These are phyloP conservation scores for Chimonanthus salicifolius DNA, from an alignment of 164 flowering plant genomes.

Conservation along the genomic window DNA sequence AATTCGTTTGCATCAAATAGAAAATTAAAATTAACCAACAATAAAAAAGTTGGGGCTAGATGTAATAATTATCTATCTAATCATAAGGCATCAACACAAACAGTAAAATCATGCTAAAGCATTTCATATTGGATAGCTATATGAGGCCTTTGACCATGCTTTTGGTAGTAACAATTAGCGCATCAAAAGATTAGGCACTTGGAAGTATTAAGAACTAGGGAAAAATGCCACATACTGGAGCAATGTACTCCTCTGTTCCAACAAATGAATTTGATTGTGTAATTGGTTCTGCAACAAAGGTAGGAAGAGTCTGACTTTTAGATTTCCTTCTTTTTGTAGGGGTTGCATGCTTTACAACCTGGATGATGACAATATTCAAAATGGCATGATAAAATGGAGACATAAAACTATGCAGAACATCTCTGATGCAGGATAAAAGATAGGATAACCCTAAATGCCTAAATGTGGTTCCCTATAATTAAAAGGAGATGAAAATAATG, in stretches of 20 bases:
- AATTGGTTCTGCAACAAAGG: conserved; percentile 81
- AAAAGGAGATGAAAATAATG: too few species aligned
- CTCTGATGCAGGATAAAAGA: not conserved
- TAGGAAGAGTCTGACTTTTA: conserved; percentile 61
- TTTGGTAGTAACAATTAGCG: not conserved
- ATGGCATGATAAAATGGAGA: not conserved
- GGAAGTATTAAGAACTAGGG: not conserved
- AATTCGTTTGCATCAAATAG: too few species aligned
- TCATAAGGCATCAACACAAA: too few species aligned
- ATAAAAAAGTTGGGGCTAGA: too few species aligned
- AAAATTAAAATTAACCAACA: too few species aligned
- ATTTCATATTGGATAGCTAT: too few species aligned
- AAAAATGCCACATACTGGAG: conserved; percentile 61
- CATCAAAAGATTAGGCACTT: not conserved
- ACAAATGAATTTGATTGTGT: conserved; percentile 94
- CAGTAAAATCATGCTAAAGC: too few species aligned
- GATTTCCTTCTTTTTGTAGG: conserved; percentile 53
- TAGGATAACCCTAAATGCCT: too few species aligned
- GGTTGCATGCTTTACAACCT: conserved; percentile 56
- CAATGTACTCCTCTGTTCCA: conserved; percentile 98
- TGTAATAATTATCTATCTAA: too few species aligned
- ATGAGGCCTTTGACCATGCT: not conserved
- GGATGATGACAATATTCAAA: conserved; percentile 12
- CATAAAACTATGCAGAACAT: too few species aligned
- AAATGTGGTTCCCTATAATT: too few species aligned